A percentile compares a stretch with the other conserved stretches of the same genome.
phyloP scores from a whole-genome alignment of 2,329 filamentous ascomycete genomes.

The Aspergillus ochraceoroseus region DNA sequence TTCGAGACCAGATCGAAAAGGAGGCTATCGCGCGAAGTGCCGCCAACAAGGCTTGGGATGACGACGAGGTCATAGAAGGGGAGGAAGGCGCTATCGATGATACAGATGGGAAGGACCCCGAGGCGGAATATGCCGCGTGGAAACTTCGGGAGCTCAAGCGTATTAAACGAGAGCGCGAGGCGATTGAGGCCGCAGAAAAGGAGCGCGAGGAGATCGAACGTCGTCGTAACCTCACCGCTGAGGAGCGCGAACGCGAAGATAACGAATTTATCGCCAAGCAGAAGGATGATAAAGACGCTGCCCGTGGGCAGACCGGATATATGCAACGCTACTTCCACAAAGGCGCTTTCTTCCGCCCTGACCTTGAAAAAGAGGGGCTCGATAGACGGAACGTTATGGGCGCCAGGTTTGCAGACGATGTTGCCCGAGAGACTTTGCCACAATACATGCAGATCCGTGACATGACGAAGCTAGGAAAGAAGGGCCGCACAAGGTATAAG shows the following conservation, averaged over 20 bases:
- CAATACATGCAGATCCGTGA: conserved; percentile 90
- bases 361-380: conserved; percentile 68
- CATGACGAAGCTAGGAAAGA: conserved; percentile 88
- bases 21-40: conserved; percentile 69
- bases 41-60: conserved; percentile 81
- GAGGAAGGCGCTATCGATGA: conserved; percentile 77
- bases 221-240: conserved; percentile 75
- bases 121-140: conserved; percentile 87
- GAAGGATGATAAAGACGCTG: conserved; percentile 68
- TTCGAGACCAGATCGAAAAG: conserved; percentile 83
- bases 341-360: conserved; percentile 89
- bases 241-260: conserved; percentile 83
- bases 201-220: conserved; percentile 88
- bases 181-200: conserved; percentile 75
- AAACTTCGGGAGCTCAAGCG: conserved; percentile 86
- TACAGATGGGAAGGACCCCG: conserved; percentile 78
- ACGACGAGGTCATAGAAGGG: conserved; percentile 59
- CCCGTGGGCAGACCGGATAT: conserved; percentile 74
- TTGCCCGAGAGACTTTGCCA: conserved; percentile 78
- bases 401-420: conserved; percentile 73
- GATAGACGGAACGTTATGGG: conserved; percentile 83
- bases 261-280: conserved; percentile 70
- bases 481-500: conserved; percentile 83
- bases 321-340: conserved; percentile 98
- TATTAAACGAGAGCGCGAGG: conserved; percentile 78